Evolutionary conservation across 2,329 filamentous ascomycete species (phyloP), one percentile per base, ranked within the genome.

Genomic region (Stagonosporopsis chrysanthemi): DNA sequence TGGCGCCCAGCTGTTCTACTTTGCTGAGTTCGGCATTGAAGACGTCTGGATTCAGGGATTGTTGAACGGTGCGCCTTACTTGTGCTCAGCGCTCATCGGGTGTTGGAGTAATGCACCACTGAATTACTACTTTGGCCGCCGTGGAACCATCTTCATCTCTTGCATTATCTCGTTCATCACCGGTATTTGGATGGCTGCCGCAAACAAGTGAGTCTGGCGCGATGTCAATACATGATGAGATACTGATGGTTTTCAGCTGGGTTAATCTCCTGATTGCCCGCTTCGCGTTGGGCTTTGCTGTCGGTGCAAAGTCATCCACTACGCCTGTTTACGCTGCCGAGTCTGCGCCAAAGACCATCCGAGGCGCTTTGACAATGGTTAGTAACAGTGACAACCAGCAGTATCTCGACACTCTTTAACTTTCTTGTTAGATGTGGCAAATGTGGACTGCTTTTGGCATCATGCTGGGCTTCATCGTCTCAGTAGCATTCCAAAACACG

Each of bases 251-350:
- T 3, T 33, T 2, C 19, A 66, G 61, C 54, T 72, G 68, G 69
- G 63, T 64, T n/a, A 72, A 75, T 24, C 66, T 75, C 1, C 66
- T 75, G 15, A 59, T 71, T 22, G 63, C 71, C 19, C 64, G 72
- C 8, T 70, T 75, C 46, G 65, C 69, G n/a, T 62, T 75, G 15
- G 72, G 72, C 12, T 71, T 74, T 26, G 72, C 70, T 1, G 69
- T 75, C 12, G 72, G 72, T 6, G 69, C 69, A 6, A 75, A 74
- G 47, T 72, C 67, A 4, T 66, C 62, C 0, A 82, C 81, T 0
- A 79, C 80, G 2, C 80, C 80, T 0, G 77, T 82, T 6, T 82
- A 81, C 56, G 78, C 78, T 0, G 80, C 80, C 5, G 81, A 83
- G 62, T 80, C 79, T 48, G 76, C 80, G 2, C 80, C 81, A 0